Evolutionary conservation across 352 stramenopile genomes (phyloP), one percentile per base, ranked within the genome.

Genomic region (Phytophthora cajani): DNA sequence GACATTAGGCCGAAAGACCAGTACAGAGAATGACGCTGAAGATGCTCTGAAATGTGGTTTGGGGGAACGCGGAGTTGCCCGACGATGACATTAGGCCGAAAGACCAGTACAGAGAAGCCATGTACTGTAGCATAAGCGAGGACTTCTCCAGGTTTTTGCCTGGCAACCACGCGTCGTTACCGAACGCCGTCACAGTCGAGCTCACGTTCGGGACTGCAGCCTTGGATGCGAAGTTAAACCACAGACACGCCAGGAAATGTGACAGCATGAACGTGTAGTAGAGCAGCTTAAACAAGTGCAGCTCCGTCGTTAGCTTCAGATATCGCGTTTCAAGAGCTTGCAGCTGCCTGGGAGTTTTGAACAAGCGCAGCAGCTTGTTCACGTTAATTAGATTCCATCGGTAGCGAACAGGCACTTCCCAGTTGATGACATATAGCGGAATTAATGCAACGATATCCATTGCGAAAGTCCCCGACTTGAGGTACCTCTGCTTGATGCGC

Each of bases 1-100:
- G 81, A 85, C 73, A 88, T 84, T 16, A 89, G 67, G 0, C 73
- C 81, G 58, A 88, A 85, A 1, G 81, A 80, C 84, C 84, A 91
- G 55, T 85, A 91, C 2, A 89, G 36, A 1, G 80, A 87, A 12
- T n/a, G 5, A 89, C 71, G 27, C 55, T 84, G 63, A 81, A 89
- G 10, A 87, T 52, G 49, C 74, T 77, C 46, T 91, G 71, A 11
- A 65, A 14, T 2, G 75, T 62, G 0, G 75, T 81, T 47, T 87
- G 81, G 1, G 80, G 83, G 5, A 82, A 54, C 10, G 85, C 76
- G 1, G 79, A 72, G 5, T 79, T 58, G 27, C 59, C 80, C 12
- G 81, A 88, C 1, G 79, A 81, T 19, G 81, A 85, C 73, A 88
- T 84, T 16, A 89, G 67, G 0, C 73, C 81, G 58, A 88, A 85